Conservation (phyloP, 2,329 filamentous ascomycete species). For the Pleoardoris graminearum region DNA sequence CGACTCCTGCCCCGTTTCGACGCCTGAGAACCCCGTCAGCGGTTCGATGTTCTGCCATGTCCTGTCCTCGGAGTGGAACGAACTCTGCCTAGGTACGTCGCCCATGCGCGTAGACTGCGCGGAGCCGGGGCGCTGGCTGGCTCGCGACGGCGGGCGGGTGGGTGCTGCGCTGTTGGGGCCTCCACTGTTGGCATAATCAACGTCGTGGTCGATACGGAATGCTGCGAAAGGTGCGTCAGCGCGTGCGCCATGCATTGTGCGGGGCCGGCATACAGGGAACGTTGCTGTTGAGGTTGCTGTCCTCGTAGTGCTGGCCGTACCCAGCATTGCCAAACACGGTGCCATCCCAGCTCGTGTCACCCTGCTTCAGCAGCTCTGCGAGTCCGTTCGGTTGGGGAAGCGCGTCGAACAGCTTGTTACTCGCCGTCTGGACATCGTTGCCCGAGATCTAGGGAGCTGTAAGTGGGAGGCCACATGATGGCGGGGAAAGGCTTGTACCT, state of each 20-base stretch:
- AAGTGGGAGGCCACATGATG: conserved; percentile 1
- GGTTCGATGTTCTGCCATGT: not conserved
- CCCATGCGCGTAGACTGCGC: conserved; percentile 34
- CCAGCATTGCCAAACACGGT: conserved; percentile 35
- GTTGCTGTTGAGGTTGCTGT: conserved; percentile 14
- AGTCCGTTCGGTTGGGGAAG: conserved; percentile 17
- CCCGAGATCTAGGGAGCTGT: conserved; percentile 25
- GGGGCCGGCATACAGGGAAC: conserved; percentile 33
- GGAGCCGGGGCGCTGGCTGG: conserved; percentile 37
- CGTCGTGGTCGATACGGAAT: conserved; percentile 39
- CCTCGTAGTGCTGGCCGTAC: conserved; percentile 32
- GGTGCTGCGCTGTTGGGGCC: conserved; percentile 37
- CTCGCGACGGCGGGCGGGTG: conserved; percentile 41
- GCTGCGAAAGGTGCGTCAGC: conserved; percentile 29
- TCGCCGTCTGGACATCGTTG: conserved; percentile 28
- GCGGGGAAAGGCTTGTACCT: conserved; percentile 5
- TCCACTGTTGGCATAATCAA: conserved; percentile 38
- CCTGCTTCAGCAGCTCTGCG: conserved; percentile 25
- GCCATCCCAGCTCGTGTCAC: conserved; percentile 36
- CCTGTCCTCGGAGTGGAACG: conserved; percentile 13
- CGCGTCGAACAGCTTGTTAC: conserved; percentile 26
- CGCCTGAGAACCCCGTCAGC: conserved; percentile 27
- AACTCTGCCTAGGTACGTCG: conserved; percentile 40
- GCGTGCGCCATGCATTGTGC: conserved; percentile 1
- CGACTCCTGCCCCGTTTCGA: conserved; percentile 54